Base-by-base conservation (phyloP, 805 yeast genomes). In the Candida succiphila region DNA sequence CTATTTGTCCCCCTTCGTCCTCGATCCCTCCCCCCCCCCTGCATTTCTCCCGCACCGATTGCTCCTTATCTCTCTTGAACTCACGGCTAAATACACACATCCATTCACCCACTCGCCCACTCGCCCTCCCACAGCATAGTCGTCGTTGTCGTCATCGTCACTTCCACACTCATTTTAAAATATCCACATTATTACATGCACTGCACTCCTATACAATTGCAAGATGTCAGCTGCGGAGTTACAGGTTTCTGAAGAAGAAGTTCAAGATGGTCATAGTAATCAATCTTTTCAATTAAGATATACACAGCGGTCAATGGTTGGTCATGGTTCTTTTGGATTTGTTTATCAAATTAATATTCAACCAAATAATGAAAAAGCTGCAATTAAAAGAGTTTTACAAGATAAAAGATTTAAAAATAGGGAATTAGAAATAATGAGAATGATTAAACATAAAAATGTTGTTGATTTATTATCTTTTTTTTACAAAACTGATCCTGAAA, bases 311-410 rank as follows among this genome's bases (percentile, higher is more conserved):
- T 81, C 84, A 44, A 87, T 88, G 69, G 92, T 89, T 27, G 98
- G 98, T n/a, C 94, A 85, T 58, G 98, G 98, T 9, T 88, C 97
- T n/a, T 92, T 92, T 62, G 98, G 98, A 3, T 88, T 87, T 23
- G 98, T 92, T n/a, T 87, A 86, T 54, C 92, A 85, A 45, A 86
- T 95, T 6, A 76, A 73, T 38, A 65, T 92, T 26, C 51, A 72
- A 39, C 87, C 89, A 14, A 68, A 81, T 17, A 76, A 81, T 39
- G 83, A 78, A 46, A 71, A 76, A 27, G 94, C 89, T 15, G 98
- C 98, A 32, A 86, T 92, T 52, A 92, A 92, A 59, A 74, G 94
- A 46, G 99, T 92, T n/a, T 67, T 89, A 18, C 97, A 92, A 55
- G 99, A 92, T 60, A 84, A 80, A 52, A 66, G 97, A 31, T 92